Percentiles rank a stretch among this genome's conserved stretches.
phyloP scores from a whole-genome alignment of 129 eudicot genomes.

The Chrysanthemum seticuspe region DNA sequence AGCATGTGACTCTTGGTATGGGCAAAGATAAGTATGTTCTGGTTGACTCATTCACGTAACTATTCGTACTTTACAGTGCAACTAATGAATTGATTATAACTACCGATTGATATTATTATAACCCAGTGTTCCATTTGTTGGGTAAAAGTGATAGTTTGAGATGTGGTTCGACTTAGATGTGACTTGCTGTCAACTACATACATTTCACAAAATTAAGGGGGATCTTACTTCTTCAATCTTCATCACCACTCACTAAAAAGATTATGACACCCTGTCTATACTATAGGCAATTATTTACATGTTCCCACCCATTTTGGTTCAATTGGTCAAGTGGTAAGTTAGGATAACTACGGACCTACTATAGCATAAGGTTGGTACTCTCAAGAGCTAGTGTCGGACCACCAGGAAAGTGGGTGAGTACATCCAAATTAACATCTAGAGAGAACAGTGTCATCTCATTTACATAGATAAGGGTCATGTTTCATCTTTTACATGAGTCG shows the following conservation, averaged over 20 bases:
- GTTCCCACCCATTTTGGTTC: constrained; percentile 16
- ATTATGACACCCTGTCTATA: constrained; percentile 1
- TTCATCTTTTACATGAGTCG: not conserved
- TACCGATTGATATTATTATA: too few relatives aligned
- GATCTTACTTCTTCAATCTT: not conserved
- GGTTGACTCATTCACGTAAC: too few relatives aligned
- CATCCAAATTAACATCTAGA: not conserved
- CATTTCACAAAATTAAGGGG: not conserved
- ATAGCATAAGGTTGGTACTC: not conserved
- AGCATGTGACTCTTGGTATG: too few relatives aligned
- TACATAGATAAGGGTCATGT: not conserved
- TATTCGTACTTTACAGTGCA: too few relatives aligned
- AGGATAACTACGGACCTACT: constrained; percentile 9
- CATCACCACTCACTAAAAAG: not conserved
- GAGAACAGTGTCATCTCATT: not conserved
- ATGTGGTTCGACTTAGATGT: not conserved
- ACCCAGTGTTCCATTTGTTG: too few relatives aligned
- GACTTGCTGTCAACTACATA: not conserved
- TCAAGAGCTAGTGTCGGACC: not conserved
- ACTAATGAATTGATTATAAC: too few relatives aligned
- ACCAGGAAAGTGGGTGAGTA: not conserved
- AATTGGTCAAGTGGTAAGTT: not conserved
- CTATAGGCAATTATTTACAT: not conserved
- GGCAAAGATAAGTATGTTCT: too few relatives aligned
- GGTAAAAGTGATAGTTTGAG: too few relatives aligned